A percentile compares a stretch with the other conserved stretches of the same genome.
Conservation (phyloP, 495 filamentous ascomycete genomes). For the Neurospora sublineolata region DNA sequence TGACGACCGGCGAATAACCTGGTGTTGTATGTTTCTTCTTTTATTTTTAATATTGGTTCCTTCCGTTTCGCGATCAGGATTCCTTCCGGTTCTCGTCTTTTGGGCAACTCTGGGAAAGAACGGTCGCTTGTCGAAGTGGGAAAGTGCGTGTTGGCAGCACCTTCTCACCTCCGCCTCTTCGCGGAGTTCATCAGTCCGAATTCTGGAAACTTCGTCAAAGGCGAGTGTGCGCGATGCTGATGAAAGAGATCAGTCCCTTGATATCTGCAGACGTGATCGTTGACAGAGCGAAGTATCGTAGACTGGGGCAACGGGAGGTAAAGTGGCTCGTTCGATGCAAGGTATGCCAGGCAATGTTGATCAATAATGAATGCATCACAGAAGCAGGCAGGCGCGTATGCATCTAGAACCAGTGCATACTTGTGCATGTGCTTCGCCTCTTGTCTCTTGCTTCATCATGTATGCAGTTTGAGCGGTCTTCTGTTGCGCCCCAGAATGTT, state of each 20-base stretch:
- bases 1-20: background rate
- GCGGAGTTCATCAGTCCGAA: background rate
- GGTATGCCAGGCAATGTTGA: background rate
- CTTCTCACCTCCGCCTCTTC: background rate
- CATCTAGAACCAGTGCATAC: background rate
- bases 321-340: background rate
- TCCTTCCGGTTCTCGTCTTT: background rate
- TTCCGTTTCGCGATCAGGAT: background rate
- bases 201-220: background rate
- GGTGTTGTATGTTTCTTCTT: background rate
- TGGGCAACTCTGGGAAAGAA: background rate
- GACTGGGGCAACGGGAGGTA: background rate
- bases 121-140: background rate
- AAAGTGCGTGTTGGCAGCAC: background rate
- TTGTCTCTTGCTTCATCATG: background rate
- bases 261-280: background rate
- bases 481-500: background rate
- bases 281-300: background rate
- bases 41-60: background rate
- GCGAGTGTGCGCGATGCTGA: background rate
- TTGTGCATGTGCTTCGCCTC: background rate
- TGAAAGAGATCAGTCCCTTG: background rate
- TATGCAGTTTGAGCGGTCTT: background rate
- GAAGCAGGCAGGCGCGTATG: background rate
- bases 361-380: background rate